Percentiles rank a stretch among this genome's conserved stretches.
Conservation (phyloP, 2,329 filamentous ascomycete genomes). For the Xylariaceae sp. region DNA sequence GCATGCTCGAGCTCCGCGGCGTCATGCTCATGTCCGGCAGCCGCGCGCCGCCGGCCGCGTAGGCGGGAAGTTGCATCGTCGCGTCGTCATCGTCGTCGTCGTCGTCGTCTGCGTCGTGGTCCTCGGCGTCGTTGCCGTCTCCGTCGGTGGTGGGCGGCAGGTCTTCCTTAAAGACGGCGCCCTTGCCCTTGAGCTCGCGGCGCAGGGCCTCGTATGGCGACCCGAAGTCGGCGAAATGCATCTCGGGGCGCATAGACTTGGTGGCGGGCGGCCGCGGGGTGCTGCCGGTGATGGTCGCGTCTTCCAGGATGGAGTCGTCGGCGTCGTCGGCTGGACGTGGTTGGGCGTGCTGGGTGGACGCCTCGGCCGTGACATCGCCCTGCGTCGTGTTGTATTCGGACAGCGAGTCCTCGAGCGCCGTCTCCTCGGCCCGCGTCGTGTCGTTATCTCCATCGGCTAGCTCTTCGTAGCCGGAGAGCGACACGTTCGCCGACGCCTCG, state of each 20-base stretch:
- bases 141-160: conserved; percentile 8
- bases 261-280: conserved; percentile 55
- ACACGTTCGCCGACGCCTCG: conserved; percentile 95
- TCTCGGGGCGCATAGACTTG: conserved; percentile 27
- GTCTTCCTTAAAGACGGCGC: conserved; percentile 27
- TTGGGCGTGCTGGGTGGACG: conserved; percentile 29
- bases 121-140: conserved; percentile 31
- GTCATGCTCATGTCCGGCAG: conserved; percentile 57
- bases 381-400: conserved; percentile 30
- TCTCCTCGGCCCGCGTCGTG: conserved; percentile 41
- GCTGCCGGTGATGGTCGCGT: conserved; percentile 54
- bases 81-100: conserved; percentile 32
- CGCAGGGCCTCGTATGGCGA: conserved; percentile 72
- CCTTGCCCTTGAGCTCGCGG: conserved; percentile 51
- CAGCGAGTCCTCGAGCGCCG: conserved; percentile 48
- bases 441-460: conserved; percentile 60
- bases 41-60: conserved; percentile 45
- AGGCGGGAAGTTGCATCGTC: conserved; percentile 38
- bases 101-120: conserved; percentile 30
- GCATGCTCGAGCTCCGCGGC: conserved; percentile 50
- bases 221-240: conserved; percentile 53
- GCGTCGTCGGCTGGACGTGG: conserved; percentile 32
- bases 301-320: conserved; percentile 64
- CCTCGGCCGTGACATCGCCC: conserved; percentile 27
- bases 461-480: conserved; percentile 89